Percentiles rank a stretch among this genome's conserved stretches.
phyloP scores from a whole-genome alignment of 179 eudicot genomes.

The Corrigiola litoralis region DNA sequence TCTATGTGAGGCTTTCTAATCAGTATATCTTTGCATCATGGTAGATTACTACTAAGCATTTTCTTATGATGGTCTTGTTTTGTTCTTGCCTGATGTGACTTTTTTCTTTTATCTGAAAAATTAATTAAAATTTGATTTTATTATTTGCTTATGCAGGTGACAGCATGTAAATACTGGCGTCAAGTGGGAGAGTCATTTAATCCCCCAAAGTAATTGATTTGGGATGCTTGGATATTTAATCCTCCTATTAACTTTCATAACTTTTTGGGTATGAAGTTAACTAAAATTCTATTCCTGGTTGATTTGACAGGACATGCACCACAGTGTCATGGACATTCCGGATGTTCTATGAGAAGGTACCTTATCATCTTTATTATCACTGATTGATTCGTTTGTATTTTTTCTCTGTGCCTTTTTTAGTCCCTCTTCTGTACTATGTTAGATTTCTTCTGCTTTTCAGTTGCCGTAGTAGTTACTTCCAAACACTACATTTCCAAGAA shows the following conservation, averaged over 20 bases:
- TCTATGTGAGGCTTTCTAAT: too few relatives aligned
- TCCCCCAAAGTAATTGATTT: conserved; percentile 76
- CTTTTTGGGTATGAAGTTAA: neutral
- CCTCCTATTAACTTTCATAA: neutral
- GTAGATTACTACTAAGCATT: too few relatives aligned
- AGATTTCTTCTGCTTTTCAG: neutral
- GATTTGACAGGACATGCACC: conserved; percentile 81
- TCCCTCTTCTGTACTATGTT: neutral
- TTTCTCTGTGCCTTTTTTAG: neutral
- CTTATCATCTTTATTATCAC: neutral
- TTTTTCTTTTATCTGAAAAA: neutral
- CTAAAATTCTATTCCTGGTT: neutral
- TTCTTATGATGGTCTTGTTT: too few relatives aligned
- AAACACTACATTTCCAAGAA: neutral
- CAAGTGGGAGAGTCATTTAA: conserved; percentile 93
- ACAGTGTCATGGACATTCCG: conserved; percentile 98
- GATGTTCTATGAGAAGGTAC: conserved; percentile 93
- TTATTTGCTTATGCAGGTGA: conserved; percentile 48
- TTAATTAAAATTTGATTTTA: neutral
- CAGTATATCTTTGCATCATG: too few relatives aligned
- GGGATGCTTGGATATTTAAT: neutral
- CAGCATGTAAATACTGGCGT: conserved; percentile 88
- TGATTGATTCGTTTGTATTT: neutral
- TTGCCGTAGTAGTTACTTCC: neutral
- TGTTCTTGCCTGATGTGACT: too few relatives aligned